These are phyloP conservation scores for Carex arenaria DNA, from an alignment of 202 grass and related monocot genomes.

Conservation along the genomic window DNA sequence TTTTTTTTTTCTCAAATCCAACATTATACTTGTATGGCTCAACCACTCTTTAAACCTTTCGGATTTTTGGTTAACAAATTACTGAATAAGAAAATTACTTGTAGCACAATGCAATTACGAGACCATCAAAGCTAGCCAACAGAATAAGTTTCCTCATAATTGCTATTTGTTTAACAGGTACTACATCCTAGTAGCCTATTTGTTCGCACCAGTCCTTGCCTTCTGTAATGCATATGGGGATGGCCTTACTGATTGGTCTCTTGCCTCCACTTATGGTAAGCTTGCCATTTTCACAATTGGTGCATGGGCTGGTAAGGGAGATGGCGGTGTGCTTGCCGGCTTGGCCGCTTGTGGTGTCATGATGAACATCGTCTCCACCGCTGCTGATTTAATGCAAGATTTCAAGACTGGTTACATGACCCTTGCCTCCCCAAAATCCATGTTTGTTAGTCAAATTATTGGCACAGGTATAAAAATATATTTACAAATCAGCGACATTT, in stretches of 20 bases:
- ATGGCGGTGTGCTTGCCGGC: constrained; percentile 61
- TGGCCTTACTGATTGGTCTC: constrained; percentile 88
- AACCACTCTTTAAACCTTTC: neutral
- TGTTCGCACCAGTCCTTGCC: constrained; percentile 60
- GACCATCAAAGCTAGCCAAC: neutral
- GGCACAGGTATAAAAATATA: constrained; percentile 35
- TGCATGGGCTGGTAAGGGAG: constrained; percentile 60
- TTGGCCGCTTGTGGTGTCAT: constrained; percentile 82
- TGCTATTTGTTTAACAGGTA: constrained; percentile 34
- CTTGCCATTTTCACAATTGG: constrained; percentile 83
- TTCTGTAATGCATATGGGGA: constrained; percentile 85
- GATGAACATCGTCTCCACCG: constrained; percentile 83
- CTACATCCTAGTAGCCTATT: constrained; percentile 52
- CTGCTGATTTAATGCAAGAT: constrained; percentile 90
- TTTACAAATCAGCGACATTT: neutral
- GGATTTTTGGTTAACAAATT: neutral
- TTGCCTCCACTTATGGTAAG: constrained; percentile 82
- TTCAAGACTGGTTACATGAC: constrained; percentile 93
- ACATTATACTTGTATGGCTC: neutral
- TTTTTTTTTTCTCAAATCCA: neutral
- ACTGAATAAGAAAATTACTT: neutral
- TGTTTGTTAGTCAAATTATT: constrained; percentile 88
- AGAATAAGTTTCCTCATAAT: neutral
- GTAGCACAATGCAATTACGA: neutral
- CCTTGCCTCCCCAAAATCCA: constrained; percentile 71